These are phyloP conservation scores for Scheffersomyces cryptocercus DNA, from an alignment of 1,139 yeast genomes.

Conservation along the genomic window DNA sequence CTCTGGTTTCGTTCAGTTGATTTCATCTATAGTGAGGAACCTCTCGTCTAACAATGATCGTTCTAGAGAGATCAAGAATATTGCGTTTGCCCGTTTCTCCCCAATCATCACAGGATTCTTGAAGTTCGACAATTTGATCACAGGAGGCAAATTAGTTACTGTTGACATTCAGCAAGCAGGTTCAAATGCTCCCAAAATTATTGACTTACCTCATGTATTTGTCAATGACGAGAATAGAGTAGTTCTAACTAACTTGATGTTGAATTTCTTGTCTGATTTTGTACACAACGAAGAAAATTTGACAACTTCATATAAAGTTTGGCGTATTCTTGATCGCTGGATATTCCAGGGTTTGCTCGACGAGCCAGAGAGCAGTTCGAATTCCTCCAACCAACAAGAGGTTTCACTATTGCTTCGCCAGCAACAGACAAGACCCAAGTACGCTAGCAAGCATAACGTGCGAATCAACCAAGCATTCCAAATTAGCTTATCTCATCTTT, in stretches of 20 bases:
- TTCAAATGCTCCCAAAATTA: conserved; percentile 17
- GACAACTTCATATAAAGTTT: conserved; percentile 49
- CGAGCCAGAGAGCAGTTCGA: conserved; percentile 20
- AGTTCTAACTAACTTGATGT: conserved; percentile 34
- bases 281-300: conserved; percentile 40
- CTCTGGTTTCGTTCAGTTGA: conserved; percentile 62
- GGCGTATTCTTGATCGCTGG: conserved; percentile 79
- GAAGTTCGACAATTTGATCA: conserved; percentile 42
- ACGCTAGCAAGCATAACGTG: conserved; percentile 27
- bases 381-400: conserved; percentile 7
- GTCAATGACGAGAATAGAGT: conserved; percentile 41
- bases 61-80: conserved; percentile 28
- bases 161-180: conserved; percentile 13
- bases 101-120: conserved; percentile 40
- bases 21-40: conserved; percentile 37
- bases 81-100: conserved; percentile 35
- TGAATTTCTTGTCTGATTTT: conserved; percentile 48
- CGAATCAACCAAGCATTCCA: conserved; percentile 36
- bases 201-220: conserved; percentile 26
- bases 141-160: conserved; percentile 17
- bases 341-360: conserved; percentile 46
- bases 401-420: conserved; percentile 4
- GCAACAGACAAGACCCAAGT: conserved; percentile 19
- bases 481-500: conserved; percentile 37
- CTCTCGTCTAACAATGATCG: conserved; percentile 25